Base-by-base conservation (phyloP, 2,329 filamentous ascomycete genomes). In the Juglanconis sp. region DNA sequence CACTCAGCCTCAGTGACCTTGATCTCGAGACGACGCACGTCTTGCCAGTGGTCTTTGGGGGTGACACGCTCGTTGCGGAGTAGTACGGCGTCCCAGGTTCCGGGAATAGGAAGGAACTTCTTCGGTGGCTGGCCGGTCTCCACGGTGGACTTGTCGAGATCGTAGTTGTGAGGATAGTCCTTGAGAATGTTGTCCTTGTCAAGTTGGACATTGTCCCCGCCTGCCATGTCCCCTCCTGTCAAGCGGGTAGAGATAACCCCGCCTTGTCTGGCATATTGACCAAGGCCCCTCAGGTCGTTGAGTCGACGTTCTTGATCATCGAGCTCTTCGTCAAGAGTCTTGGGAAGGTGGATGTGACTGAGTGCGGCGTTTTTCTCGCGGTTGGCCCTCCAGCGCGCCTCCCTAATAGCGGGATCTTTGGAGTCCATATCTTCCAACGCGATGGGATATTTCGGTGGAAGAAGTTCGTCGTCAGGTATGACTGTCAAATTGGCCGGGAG, bases 21-120 rank as follows among this genome's bases (percentile, higher is more conserved):
- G 13, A 98, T 79, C 1, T 79, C 81, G n/a, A 97, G 74, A 56
- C 90, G 84, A 0, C 95, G 89, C 49, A 98, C 94, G 76, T 99
- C 95, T 77, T 99, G 95, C 88, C 92, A 97, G 75, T 99, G 95
- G 1, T 79, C 77, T 1, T 72, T 53, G 0, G 93, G 87, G 0
- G 95, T 99, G 5, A 96, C 73, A 15, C 93, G 85, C 17, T 78
- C 73, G 69, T 96, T 96, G n/a, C 75, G 71, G 0, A 78, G 68
- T 0, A 99, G 71, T 0, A 73, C 81, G 8, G 87, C 89, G 0
- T 72, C 73, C 64, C 85, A 77, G 2, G 82, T 78, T 47, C 77
- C 75, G 0, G 84, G 82, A 11, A 92, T 79, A 0, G 87, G 81
- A 2, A 91, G 77, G 4, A 81, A 11, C 35, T 50, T 36, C 51